These are phyloP conservation scores for Saccharomyces pastorianus DNA, from an alignment of 1,139 yeast species.

Conservation along the genomic window DNA sequence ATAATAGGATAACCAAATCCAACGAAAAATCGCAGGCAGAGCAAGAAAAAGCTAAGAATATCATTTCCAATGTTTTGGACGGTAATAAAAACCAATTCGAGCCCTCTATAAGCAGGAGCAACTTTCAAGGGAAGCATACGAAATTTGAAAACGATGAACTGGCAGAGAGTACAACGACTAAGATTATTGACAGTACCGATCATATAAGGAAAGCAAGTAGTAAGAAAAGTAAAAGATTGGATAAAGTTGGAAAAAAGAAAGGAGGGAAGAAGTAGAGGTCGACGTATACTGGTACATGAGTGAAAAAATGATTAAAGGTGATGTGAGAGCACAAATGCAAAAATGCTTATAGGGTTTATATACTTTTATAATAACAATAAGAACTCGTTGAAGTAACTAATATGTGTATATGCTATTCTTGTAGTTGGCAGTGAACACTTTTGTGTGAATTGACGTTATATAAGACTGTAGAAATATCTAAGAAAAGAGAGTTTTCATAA, in stretches of 20 bases:
- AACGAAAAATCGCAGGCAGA: slow-evolving; percentile 7
- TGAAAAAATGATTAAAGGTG: not conserved
- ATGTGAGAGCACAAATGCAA: not conserved
- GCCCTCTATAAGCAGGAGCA: slow-evolving; percentile 54
- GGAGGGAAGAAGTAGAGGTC: not conserved
- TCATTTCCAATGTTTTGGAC: slow-evolving; percentile 12
- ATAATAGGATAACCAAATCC: slow-evolving; percentile 22
- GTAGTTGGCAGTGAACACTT: not conserved
- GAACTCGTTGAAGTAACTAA: not conserved
- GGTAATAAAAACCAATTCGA: slow-evolving; percentile 15
- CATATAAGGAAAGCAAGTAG: not conserved
- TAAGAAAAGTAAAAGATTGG: not conserved
- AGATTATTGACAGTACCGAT: not conserved
- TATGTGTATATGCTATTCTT: not conserved
- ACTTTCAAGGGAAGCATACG: slow-evolving; percentile 55
- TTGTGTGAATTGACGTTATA: not conserved
- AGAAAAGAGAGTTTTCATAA: not conserved
- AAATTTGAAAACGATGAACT: slow-evolving; percentile 37
- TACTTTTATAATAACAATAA: not conserved
- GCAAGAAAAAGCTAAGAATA: slow-evolving; percentile 14
- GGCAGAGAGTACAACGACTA: not conserved
- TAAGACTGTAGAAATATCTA: not conserved
- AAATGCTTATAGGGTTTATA: not conserved
- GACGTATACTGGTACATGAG: not conserved
- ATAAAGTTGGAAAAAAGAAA: not conserved